Conservation (phyloP, 768 basidiomycete genomes). For the Panaeolus papilionaceus region DNA sequence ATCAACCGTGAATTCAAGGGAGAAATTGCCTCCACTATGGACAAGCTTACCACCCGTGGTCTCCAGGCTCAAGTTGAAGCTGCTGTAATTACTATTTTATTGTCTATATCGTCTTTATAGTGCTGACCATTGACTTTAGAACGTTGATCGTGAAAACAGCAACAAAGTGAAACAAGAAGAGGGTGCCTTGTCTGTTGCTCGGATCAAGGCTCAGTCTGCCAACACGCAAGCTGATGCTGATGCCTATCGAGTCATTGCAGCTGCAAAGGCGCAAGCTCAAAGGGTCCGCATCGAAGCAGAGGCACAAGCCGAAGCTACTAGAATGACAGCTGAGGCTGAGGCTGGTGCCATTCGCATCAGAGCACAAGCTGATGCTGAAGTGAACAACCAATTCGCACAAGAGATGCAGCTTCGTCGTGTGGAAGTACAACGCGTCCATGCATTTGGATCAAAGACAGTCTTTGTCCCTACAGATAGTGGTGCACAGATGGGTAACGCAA, state of each 20-base stretch:
- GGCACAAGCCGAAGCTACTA: conserved; percentile 79
- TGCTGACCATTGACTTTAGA: conserved; percentile 44
- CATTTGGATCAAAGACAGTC: conserved; percentile 72
- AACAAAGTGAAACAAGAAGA: conserved; percentile 89
- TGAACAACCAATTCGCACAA: conserved; percentile 70
- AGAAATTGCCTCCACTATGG: conserved; percentile 86
- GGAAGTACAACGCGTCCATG: conserved; percentile 65
- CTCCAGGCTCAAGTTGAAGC: conserved; percentile 90
- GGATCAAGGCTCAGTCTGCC: conserved; percentile 72
- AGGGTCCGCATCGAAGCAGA: conserved; percentile 77
- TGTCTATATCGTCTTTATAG: not conserved
- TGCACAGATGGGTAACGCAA: conserved; percentile 61
- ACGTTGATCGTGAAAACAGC: conserved; percentile 86
- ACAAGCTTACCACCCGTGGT: conserved; percentile 80
- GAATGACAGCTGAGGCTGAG: conserved; percentile 78
- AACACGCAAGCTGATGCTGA: conserved; percentile 76
- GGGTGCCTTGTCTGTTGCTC: conserved; percentile 77
- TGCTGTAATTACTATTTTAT: conserved; percentile 53
- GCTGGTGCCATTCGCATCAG: conserved; percentile 71
- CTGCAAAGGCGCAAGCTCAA: conserved; percentile 75
- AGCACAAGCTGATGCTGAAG: conserved; percentile 64
- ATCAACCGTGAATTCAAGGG: conserved; percentile 91
- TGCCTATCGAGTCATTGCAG: conserved; percentile 76
- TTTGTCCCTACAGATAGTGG: conserved; percentile 75
- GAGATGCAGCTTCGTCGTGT: conserved; percentile 78